Evolutionary conservation across 1,284 basidiomycete genomes (phyloP).

Genomic region (Cutaneotrichosporon sp.): DNA sequence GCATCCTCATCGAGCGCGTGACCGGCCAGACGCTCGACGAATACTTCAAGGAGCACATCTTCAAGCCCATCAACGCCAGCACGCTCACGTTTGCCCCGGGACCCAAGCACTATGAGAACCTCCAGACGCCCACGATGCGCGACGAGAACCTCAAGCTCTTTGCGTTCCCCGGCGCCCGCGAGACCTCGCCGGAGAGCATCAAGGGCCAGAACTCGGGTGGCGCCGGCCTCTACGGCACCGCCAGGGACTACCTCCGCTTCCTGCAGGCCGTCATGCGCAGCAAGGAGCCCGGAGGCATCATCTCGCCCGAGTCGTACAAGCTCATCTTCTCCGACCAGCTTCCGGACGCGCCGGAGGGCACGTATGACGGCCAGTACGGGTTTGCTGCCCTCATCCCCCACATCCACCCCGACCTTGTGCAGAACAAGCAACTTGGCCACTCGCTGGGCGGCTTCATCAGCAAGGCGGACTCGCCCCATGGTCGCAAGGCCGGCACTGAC

Average conservation of each 20-base stretch:
- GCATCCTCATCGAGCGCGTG: conserved; percentile 39
- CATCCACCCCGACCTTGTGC: conserved; percentile 7
- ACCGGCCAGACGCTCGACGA: conserved; percentile 38
- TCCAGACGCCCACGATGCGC: conserved; percentile 10
- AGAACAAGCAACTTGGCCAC: conserved; percentile 16
- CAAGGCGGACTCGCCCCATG: conserved; percentile 19
- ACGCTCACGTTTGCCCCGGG: conserved; percentile 36
- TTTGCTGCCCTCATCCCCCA: conserved; percentile 18
- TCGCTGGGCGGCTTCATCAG: conserved; percentile 26
- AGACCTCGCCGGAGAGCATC: conserved; percentile 67
- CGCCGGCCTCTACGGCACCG: conserved; percentile 42
- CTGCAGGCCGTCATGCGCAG: conserved; percentile 32
- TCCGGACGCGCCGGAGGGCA: conserved; percentile 14
- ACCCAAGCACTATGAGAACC: conserved; percentile 16
- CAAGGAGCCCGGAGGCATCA: conserved; percentile 18
- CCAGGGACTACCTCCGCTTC: conserved; percentile 40
- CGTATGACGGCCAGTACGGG: conserved; percentile 20
- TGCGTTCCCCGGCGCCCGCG: conserved; percentile 17
- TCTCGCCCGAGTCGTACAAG: conserved; percentile 27
- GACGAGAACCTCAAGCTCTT: conserved; percentile 11
- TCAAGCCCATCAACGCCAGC: conserved; percentile 35
- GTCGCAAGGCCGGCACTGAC: conserved; percentile 30
- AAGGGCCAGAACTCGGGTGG: conserved; percentile 50
- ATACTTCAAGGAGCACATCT: conserved; percentile 45
- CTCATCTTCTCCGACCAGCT: conserved; percentile 32